A percentile compares a stretch with the other conserved stretches of the same genome.
phyloP scores from a whole-genome alignment of 225 moss, liverwort and hornwort species.

The Rhytidiadelphus loreus region DNA sequence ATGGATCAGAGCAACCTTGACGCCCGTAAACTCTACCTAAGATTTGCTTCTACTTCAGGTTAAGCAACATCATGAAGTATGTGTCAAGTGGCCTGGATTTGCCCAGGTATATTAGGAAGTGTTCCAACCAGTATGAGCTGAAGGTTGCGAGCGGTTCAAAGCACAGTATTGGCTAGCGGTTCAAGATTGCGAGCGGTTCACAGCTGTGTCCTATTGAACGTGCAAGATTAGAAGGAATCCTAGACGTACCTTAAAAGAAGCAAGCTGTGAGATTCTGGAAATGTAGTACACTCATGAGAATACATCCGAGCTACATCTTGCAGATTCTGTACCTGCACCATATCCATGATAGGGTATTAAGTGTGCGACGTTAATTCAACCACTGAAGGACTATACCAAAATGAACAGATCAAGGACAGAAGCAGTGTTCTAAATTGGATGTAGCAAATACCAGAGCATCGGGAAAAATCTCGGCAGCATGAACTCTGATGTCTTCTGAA shows the following conservation, averaged over 20 bases:
- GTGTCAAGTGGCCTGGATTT: not conserved
- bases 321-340: conserved; percentile 47
- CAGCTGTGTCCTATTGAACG: not conserved
- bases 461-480: conserved; percentile 53
- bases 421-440: not conserved
- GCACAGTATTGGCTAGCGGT: too few species aligned
- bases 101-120: not conserved
- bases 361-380: not conserved
- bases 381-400: not conserved
- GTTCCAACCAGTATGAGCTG: not conserved
- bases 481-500: conserved; percentile 57
- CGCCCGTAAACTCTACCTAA: not conserved
- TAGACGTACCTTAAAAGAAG: conserved; percentile 63
- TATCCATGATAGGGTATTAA: not conserved
- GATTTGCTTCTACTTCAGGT: not conserved
- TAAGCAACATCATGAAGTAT: not conserved
- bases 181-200: too few species aligned
- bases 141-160: too few species aligned
- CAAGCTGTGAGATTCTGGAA: conserved; percentile 54
- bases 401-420: not conserved
- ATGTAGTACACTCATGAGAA: conserved; percentile 34
- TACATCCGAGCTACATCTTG: conserved; percentile 55
- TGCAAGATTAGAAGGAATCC: not conserved
- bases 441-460: conserved; percentile 31
- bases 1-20: not conserved